Evolutionary conservation across 306 rosid genomes (phyloP).

Genomic region (Coriaria nepalensis): DNA sequence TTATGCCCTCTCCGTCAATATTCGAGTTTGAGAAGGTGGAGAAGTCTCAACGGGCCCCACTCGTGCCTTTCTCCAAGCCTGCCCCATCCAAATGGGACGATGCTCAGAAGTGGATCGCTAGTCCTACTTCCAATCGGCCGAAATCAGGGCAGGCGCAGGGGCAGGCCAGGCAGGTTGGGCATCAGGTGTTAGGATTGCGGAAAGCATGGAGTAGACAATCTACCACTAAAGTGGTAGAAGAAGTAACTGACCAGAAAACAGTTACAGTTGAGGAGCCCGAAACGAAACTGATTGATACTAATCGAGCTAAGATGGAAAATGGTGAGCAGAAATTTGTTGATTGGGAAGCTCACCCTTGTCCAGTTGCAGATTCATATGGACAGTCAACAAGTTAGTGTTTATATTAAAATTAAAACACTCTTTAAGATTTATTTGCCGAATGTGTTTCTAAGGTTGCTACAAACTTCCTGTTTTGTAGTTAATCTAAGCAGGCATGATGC

Average conservation of each 20-base stretch:
- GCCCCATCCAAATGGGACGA: conserved; percentile 96
- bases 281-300: conserved; percentile 70
- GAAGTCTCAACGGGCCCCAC: conserved; percentile 58
- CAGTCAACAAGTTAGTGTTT: conserved; percentile 29
- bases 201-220: conserved; percentile 49
- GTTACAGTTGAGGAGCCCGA: conserved; percentile 67
- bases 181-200: conserved; percentile 22
- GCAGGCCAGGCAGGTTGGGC: conserved; percentile 33
- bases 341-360: conserved; percentile 62
- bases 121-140: conserved; percentile 66
- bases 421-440: conserved; percentile 10
- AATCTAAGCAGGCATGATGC: conserved; percentile 73
- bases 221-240: conserved; percentile 62
- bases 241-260: conserved; percentile 56
- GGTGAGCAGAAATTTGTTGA: conserved; percentile 45
- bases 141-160: conserved; percentile 48
- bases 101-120: conserved; percentile 97
- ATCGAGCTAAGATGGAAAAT: conserved; percentile 50
- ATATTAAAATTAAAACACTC: conserved; percentile 5
- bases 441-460: no score
- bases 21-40: conserved; percentile 89
- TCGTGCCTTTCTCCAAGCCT: conserved; percentile 75
- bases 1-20: conserved; percentile 31
- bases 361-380: conserved; percentile 46
- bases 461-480: conserved; percentile 29